Percentiles rank a stretch among this genome's conserved stretches.
phyloP scores from a whole-genome alignment of 768 basidiomycete species.

The Collybiopsis luxurians region DNA sequence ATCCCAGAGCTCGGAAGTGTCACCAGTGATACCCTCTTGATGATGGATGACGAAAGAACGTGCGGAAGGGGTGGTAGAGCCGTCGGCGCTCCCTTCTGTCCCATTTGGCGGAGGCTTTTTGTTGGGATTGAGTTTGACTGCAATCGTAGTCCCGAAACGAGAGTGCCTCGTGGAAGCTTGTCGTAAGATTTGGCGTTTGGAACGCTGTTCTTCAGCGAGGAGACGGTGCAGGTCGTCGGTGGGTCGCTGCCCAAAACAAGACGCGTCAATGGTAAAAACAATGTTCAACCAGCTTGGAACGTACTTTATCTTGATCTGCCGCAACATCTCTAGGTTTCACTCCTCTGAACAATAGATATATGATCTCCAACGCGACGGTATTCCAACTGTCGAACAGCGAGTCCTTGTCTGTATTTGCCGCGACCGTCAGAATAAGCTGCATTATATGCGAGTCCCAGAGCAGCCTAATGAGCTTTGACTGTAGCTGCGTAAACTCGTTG shows the following conservation, averaged over 20 bases:
- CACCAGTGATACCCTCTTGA: conserved; percentile 72
- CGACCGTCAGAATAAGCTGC: conserved; percentile 80
- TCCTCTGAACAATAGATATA: conserved; percentile 87
- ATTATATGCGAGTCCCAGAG: conserved; percentile 72
- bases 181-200: conserved; percentile 53
- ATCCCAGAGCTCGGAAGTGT: conserved; percentile 71
- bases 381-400: conserved; percentile 85
- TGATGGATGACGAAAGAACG: conserved; percentile 69
- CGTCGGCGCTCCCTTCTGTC: conserved; percentile 14
- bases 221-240: conserved; percentile 68
- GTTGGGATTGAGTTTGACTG: conserved; percentile 67
- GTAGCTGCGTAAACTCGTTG: conserved; percentile 74
- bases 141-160: conserved; percentile 93
- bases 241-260: conserved; percentile 50
- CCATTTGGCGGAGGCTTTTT: conserved; percentile 30
- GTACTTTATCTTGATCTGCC: conserved; percentile 64
- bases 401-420: conserved; percentile 73
- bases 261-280: conserved; percentile 12
- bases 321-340: conserved; percentile 60
- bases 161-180: conserved; percentile 78
- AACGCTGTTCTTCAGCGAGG: conserved; percentile 72
- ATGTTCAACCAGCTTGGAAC: conserved; percentile 10
- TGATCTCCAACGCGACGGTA: conserved; percentile 87
- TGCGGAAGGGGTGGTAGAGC: conserved; percentile 22
- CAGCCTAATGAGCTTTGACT: conserved; percentile 70